phyloP scores from a whole-genome alignment of 768 basidiomycete species.

The Pleurotus ostreatus region DNA sequence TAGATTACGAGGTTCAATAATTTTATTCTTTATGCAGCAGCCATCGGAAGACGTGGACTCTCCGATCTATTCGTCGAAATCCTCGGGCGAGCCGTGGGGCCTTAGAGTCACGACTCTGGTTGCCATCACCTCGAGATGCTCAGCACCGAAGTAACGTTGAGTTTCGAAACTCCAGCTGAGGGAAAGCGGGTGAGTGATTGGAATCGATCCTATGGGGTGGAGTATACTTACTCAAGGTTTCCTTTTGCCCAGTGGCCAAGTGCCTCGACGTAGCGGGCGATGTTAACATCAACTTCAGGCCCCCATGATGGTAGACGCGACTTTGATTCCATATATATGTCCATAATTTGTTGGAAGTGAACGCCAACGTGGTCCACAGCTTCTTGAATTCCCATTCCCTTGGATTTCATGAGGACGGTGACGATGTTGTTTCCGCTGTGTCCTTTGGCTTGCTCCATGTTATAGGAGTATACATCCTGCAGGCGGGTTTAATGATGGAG shows the following conservation, averaged over 20 bases:
- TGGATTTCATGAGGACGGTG: slow-evolving; percentile 61
- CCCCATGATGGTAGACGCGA: slow-evolving; percentile 46
- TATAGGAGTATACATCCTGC: slow-evolving; percentile 1
- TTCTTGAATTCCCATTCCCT: slow-evolving; percentile 48
- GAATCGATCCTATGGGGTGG: background rate
- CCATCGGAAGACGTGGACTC: background rate
- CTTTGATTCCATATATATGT: slow-evolving; percentile 43
- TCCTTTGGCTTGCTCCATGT: slow-evolving; percentile 61
- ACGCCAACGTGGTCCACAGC: slow-evolving; percentile 55
- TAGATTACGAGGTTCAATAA: slow-evolving; percentile 1
- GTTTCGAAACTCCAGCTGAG: slow-evolving; percentile 66
- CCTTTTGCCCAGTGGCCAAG: slow-evolving; percentile 60
- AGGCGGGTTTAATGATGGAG: background rate
- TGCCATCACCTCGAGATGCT: slow-evolving; percentile 46
- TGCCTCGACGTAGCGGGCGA: slow-evolving; percentile 49
- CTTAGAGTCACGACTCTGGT: slow-evolving; percentile 42
- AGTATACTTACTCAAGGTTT: slow-evolving; percentile 44
- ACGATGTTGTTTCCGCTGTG: slow-evolving; percentile 63
- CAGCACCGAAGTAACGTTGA: slow-evolving; percentile 61
- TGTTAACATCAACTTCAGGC: slow-evolving; percentile 42
- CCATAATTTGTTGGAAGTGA: slow-evolving; percentile 46
- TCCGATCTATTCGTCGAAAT: slow-evolving; percentile 18
- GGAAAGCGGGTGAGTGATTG: slow-evolving; percentile 14
- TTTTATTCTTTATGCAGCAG: background rate
- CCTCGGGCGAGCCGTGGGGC: slow-evolving; percentile 31